Conservation (phyloP, 2,329 filamentous ascomycete species). For the Hawksworthiomyces lignivorus region DNA sequence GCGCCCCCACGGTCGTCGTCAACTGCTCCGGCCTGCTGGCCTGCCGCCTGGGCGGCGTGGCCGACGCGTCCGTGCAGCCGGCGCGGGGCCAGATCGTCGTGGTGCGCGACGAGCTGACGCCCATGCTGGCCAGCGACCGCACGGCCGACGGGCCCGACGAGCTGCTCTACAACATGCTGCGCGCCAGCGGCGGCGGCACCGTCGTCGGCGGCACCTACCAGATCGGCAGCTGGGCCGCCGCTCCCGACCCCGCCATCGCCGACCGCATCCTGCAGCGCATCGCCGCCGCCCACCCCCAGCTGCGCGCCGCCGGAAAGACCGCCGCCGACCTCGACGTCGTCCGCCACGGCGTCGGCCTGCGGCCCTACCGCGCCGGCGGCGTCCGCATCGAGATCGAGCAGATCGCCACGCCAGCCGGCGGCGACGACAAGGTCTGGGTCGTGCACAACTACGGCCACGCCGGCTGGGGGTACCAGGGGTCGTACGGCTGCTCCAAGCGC, state of each 20-base stretch:
- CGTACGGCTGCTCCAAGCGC: slow-evolving; percentile 62
- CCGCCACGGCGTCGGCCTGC: slow-evolving; percentile 72
- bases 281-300: slow-evolving; percentile 54
- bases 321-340: slow-evolving; percentile 68
- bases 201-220: slow-evolving; percentile 82
- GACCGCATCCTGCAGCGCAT: slow-evolving; percentile 76
- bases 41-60: slow-evolving; percentile 69
- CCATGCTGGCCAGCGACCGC: slow-evolving; percentile 64
- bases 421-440: slow-evolving; percentile 47
- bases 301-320: slow-evolving; percentile 52
- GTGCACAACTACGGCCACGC: slow-evolving; percentile 78
- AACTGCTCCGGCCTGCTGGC: slow-evolving; percentile 81
- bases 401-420: slow-evolving; percentile 27
- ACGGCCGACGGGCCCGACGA: slow-evolving; percentile 69
- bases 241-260: slow-evolving; percentile 73
- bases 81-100: slow-evolving; percentile 77
- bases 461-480: slow-evolving; percentile 67
- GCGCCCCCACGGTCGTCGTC: slow-evolving; percentile 46
- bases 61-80: slow-evolving; percentile 65
- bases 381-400: slow-evolving; percentile 68
- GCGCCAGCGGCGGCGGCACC: slow-evolving; percentile 72
- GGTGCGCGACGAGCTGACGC: slow-evolving; percentile 67
- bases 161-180: slow-evolving; percentile 72
- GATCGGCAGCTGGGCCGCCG: slow-evolving; percentile 69
- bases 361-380: slow-evolving; percentile 66